Evolutionary conservation across 2,329 filamentous ascomycete genomes (phyloP), one percentile per base, ranked within the genome.

Genomic region (Neodidymelliopsis sp.): DNA sequence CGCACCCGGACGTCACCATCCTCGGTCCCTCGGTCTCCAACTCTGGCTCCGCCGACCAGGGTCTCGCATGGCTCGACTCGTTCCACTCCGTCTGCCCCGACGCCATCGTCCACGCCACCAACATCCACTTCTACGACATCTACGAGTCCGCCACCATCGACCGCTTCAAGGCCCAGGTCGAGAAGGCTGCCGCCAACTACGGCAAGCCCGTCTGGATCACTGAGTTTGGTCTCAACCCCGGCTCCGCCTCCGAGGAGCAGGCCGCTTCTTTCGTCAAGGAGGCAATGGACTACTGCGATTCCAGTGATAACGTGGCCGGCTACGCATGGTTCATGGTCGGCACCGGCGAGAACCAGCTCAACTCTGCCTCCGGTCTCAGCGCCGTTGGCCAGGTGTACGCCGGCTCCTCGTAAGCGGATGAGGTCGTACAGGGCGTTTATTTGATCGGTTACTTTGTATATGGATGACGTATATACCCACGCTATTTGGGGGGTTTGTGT

Each of bases 41-140:
- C 51, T 57, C 53, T 13, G 42, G 51, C 35, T 38, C 56, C 7
- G 52, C 53, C 0, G 53, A 43, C 10, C 60, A 63, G 61, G 71
- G 69, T 39, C 58, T 70, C 9, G 41, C 53, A 36, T 75, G 70
- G 68, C 65, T 73, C 30, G 41, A 33, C 25, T 40, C 53, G 49
- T 75, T 74, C 63, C 41, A 68, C 46, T 49, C 50, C 9, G 41
- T 33, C 42, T 75, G 72, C 63, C 59, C 69, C 13, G 64, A 60
- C n/a, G 73, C 70, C 46, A 51, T 51, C 19, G 64, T 69, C 20
- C 62, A 74, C 56, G 71, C 68, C 19, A 62, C 63, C 53, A 70
- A 70, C 56, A 69, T 74, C 53, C 72, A 75, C 54, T 75, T 69
- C 62, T 75, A 74, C 61, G 67, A 73, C 56, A 60, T 59, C 56